Conservation (phyloP, 352 stramenopile genomes). For the Globisporangium acanthophoron region DNA sequence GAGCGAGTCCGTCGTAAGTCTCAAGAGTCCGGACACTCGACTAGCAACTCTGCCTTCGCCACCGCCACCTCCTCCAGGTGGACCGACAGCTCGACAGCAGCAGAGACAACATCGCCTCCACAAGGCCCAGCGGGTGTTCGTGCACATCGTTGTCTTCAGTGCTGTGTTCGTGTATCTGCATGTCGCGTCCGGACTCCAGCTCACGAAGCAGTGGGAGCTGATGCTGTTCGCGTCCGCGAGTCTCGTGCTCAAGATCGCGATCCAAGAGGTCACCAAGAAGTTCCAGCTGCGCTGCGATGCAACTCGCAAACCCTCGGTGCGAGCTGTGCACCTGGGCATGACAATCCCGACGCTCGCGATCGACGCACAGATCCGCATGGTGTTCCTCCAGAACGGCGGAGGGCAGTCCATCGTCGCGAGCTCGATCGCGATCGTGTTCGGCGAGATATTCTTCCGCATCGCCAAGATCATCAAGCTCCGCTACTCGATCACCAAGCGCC, state of each 20-base stretch:
- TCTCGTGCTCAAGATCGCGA: slow-evolving; percentile 22
- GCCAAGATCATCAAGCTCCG: slow-evolving; percentile 26
- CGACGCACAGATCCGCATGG: slow-evolving; percentile 29
- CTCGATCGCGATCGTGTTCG: slow-evolving; percentile 23
- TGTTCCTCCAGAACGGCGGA: slow-evolving; percentile 21
- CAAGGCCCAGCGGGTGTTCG: not conserved
- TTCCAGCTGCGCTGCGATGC: slow-evolving; percentile 12
- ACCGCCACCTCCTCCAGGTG: not conserved
- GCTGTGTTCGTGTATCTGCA: slow-evolving; percentile 22
- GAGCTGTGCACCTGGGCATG: slow-evolving; percentile 21
- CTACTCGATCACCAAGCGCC: slow-evolving; percentile 14
- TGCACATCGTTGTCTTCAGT: slow-evolving; percentile 11
- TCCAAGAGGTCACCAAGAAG: slow-evolving; percentile 25
- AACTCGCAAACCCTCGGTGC: slow-evolving; percentile 14
- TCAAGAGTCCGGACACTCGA: not conserved
- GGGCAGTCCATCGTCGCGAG: slow-evolving; percentile 10
- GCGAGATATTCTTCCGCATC: slow-evolving; percentile 30
- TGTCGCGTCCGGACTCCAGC: slow-evolving; percentile 11
- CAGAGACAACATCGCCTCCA: not conserved
- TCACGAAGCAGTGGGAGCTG: slow-evolving; percentile 19
- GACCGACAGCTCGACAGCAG: slow-evolving; percentile 8
- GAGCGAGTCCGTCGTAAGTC: not conserved
- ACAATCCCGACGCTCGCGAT: slow-evolving; percentile 26
- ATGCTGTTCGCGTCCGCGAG: slow-evolving; percentile 21
- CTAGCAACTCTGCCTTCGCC: not conserved